Evolutionary conservation across 306 rosid genomes (phyloP), one percentile per base, ranked within the genome.

Genomic region (Prosopis cineraria): DNA sequence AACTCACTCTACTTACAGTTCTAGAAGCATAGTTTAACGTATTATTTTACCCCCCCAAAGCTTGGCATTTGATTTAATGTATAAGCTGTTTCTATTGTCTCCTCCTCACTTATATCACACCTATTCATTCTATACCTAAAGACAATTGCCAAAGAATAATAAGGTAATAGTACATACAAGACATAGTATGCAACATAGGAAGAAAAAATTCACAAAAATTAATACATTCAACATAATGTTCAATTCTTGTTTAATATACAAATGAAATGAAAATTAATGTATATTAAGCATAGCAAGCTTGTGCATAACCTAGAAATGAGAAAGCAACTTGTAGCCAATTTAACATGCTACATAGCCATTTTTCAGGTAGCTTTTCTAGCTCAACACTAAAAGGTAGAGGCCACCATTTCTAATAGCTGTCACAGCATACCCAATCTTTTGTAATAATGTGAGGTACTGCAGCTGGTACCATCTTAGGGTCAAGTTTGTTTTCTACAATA

Each of bases 311-410:
- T 68, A 40, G 75, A 68, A 72, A 74, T 79, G 79, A 83, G 75
- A 34, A 82, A 70, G 83, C 73, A 87, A 89, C 98, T 94, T 90
- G 91, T 97, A 91, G 96, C 98, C 97, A 94, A 85, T 87, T 43
- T 56, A 85, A 93, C 97, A 94, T 91, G 82, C 91, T 81, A 81
- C 98, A 94, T 85, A 84, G 64, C 98, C 97, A 94, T 75, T 90
- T 89, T 68, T 91, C 91, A 33, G 98, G 98, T 68, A 94, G 97
- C 20, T 88, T 80, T 22, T 87, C 89, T 16, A 93, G 91, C 79
- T 84, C 90, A 30, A 56, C 75, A 50, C 90, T 91, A n/a, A 68
- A 59, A 76, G 97, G 98, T 24, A 94, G 89, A 69, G 91, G 91
- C 78, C 97, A 83, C 98, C 98, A 91, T 69, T 52, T 59, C 80